Evolutionary conservation across 345 rosid genomes (phyloP).

Genomic region (Bruguiera sexangula): DNA sequence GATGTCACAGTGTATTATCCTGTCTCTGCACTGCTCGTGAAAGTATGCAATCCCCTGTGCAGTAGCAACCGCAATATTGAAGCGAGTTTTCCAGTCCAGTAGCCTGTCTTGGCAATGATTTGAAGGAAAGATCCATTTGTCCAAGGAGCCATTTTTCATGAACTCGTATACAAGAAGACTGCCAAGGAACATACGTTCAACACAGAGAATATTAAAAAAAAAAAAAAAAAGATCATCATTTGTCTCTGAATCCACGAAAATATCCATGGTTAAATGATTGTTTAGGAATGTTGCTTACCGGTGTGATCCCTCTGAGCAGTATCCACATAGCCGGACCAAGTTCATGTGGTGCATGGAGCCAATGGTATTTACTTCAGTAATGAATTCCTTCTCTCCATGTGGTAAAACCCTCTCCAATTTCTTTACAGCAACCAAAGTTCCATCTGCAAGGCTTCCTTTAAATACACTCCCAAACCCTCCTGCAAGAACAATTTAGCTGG

Average conservation of each 20-base stretch:
- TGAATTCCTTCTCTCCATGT: slow-evolving; percentile 33
- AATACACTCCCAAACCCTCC: slow-evolving; percentile 37
- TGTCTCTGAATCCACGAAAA: neutral
- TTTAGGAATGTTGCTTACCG: slow-evolving; percentile 38
- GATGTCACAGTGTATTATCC: slow-evolving; percentile 34
- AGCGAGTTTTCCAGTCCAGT: slow-evolving; percentile 29
- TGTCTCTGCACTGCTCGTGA: slow-evolving; percentile 30
- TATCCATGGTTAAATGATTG: neutral
- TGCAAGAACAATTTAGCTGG: slow-evolving; percentile 10
- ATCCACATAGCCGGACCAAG: slow-evolving; percentile 31
- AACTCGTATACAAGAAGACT: slow-evolving; percentile 34
- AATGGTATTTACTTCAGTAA: slow-evolving; percentile 34
- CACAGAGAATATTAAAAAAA: too few relatives aligned
- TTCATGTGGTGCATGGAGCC: slow-evolving; percentile 39
- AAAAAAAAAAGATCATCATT: neutral
- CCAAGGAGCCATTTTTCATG: slow-evolving; percentile 31
- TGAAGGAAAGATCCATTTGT: slow-evolving; percentile 31
- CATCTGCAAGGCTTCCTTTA: slow-evolving; percentile 28
- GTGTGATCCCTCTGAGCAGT: slow-evolving; percentile 32
- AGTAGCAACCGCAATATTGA: slow-evolving; percentile 28
- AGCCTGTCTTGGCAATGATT: slow-evolving; percentile 8
- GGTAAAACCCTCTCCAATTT: slow-evolving; percentile 33
- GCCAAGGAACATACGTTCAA: neutral
- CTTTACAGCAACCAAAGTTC: slow-evolving; percentile 30
- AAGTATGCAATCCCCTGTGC: slow-evolving; percentile 35